Conservation (phyloP, 2,329 filamentous ascomycete genomes). For the Ceratocystiopsis sp. region DNA sequence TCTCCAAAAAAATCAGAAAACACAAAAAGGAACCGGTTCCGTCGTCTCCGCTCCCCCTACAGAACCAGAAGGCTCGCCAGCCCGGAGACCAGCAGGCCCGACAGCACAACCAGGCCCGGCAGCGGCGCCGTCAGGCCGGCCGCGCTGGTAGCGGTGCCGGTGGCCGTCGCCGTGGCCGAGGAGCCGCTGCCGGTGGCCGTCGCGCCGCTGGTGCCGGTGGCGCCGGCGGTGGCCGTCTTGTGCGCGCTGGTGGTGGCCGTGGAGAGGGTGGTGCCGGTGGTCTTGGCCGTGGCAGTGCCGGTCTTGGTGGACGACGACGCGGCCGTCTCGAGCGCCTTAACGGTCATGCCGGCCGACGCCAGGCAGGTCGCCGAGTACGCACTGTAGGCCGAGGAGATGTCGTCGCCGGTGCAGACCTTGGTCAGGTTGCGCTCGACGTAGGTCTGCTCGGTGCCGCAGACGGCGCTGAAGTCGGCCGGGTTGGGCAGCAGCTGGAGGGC, state of each 20-base stretch:
- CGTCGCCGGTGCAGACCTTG: slow-evolving; percentile 1
- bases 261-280: background rate
- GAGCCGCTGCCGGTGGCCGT: background rate
- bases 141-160: background rate
- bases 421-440: slow-evolving; percentile 4
- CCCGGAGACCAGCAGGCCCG: slow-evolving; percentile 2
- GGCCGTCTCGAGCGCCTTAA: slow-evolving; percentile 1
- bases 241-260: background rate
- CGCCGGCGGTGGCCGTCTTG: background rate
- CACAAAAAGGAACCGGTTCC: background rate
- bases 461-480: slow-evolving; percentile 3
- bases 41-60: background rate
- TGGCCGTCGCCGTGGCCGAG: background rate
- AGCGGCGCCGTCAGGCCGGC: background rate
- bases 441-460: slow-evolving; percentile 2
- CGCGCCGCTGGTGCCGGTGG: background rate
- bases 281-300: background rate
- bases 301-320: background rate
- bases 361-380: slow-evolving; percentile 4
- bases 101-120: background rate
- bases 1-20: background rate
- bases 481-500: slow-evolving; percentile 4
- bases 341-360: slow-evolving; percentile 1
- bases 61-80: slow-evolving; percentile 1
- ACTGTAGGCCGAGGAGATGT: slow-evolving; percentile 3